Evolutionary conservation across 2,329 filamentous ascomycete genomes (phyloP), one percentile per base, ranked within the genome.

Genomic region (Hypoxylon sp.): DNA sequence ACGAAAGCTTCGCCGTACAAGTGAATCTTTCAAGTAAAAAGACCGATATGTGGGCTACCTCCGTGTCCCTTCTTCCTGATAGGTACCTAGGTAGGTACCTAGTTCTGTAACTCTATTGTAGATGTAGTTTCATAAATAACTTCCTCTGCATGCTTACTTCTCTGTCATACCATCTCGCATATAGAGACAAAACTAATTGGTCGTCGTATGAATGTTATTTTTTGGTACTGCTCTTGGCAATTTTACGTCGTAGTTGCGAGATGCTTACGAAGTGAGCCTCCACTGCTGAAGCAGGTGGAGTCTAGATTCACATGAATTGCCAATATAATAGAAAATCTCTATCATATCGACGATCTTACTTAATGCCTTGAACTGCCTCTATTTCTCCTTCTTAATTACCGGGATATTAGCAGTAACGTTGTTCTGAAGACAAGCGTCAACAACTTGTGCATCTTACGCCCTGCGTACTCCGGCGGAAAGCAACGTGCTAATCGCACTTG

Each of bases 381-480:
- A 21, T 11, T 43, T 3, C 23, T 30, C 4, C 45, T 28, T 49
- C 25, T 3, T 3, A 28, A n/a, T 14, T 13, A 1, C 45, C 45
- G 21, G 17, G n/a, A 23, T 9, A 23, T 13, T 14, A 23, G n/a
- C 9, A 1, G 17, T 38, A n/a, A 52, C 17, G 30, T 32, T 7
- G n/a, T 50, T 2, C 34, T 11, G 25, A 17, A 30, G 23, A 10
- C 46, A 17, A 30, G 45, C 38, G 5, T 9, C 2, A 6, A 30
- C 11, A 9, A 48, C 21, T 48, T 28, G 23, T 28, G 7, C 45
- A 19, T 41, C 6, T 19, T 43, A 67, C 55, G 19, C 67, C 73
- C 70, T 72, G 25, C 71, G 73, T 68, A 72, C 56, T 73, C 71
- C 71, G 73, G 49, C 72, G 72, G 72, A 19, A 21, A 55, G 45